Evolutionary conservation across 2,329 filamentous ascomycete genomes (phyloP), one percentile per base, ranked within the genome.

Genomic region (Xylariaceae sp.): DNA sequence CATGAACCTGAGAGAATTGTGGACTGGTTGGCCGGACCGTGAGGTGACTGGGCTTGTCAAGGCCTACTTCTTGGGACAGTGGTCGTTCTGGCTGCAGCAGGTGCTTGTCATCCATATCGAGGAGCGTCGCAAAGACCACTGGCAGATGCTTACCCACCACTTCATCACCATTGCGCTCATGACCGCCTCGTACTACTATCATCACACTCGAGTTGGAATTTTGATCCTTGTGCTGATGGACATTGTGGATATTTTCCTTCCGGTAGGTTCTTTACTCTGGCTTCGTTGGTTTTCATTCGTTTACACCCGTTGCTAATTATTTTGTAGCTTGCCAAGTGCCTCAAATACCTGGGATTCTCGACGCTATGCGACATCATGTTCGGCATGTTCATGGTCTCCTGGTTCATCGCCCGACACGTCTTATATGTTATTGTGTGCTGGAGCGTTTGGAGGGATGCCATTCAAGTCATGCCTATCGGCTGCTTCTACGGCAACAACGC

Each of bases 81-180:
- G 92, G 75, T 87, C 88, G 23, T 97, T 97, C 74, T 97, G 91
- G 88, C 75, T 97, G 52, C 93, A 97, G 76, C 92, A 96, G 76
- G 89, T 97, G 65, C 79, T 97, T 37, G 90, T 97, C 59, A 90
- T 97, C 73, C 88, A 97, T 75, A 92, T 97, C 61, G 94, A 99
- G 75, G 90, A 95, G 76, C 86, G 89, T 66, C 85, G 94, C 70
- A 97, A 97, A 77, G 94, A 99, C 69, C 88, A 97, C 75, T 89
- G 86, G 78, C 93, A 97, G 75, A 97, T 97, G 94, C 86, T 97
- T 67, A 88, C 86, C 15, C 94, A 97, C 74, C 94, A 99, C 76
- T 84, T 97, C 71, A 86, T 97, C 72, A 99, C 94, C 17, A 90
- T 87, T 69, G 78, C 80, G 4, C 84, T 99, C 50, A 86, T 99